Conservation (phyloP, 2,329 filamentous ascomycete genomes). For the Clonostachys byssicola region DNA sequence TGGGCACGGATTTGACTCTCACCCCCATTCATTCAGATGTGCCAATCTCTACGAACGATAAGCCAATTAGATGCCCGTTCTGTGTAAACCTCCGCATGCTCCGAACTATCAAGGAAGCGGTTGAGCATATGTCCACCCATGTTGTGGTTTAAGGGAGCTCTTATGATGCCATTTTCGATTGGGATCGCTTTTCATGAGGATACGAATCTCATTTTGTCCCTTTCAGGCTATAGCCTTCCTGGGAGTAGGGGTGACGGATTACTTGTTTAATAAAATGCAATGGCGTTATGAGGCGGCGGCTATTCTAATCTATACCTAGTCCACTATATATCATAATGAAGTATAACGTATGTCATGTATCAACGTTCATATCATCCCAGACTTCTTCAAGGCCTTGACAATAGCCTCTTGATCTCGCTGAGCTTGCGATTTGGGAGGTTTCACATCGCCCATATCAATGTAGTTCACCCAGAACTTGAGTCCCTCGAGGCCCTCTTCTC, state of each 20-base stretch:
- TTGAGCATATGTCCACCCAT: constrained; percentile 59
- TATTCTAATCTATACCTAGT: background rate
- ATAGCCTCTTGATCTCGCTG: constrained; percentile 33
- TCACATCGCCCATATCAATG: constrained; percentile 40
- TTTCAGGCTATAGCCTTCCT: too few relatives aligned
- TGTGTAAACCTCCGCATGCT: constrained; percentile 60
- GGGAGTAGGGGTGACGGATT: too few relatives aligned
- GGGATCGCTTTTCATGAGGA: too few relatives aligned
- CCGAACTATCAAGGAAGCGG: constrained; percentile 55
- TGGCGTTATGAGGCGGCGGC: background rate
- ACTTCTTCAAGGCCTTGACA: constrained; percentile 34
- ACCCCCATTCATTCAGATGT: constrained; percentile 50
- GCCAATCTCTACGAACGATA: constrained; percentile 38
- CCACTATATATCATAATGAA: background rate
- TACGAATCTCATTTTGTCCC: too few relatives aligned
- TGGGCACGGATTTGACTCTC: constrained; percentile 39
- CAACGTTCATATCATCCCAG: constrained; percentile 26
- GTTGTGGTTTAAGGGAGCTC: constrained; percentile 43
- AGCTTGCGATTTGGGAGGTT: constrained; percentile 16
- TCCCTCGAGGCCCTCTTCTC: constrained; percentile 89
- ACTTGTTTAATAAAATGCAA: background rate
- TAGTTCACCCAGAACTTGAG: constrained; percentile 90
- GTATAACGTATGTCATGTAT: background rate
- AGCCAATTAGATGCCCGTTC: constrained; percentile 53
- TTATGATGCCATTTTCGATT: too few relatives aligned